These are phyloP conservation scores for Arctostaphylos glauca DNA, from an alignment of 148 eudicot species.

Conservation along the genomic window DNA sequence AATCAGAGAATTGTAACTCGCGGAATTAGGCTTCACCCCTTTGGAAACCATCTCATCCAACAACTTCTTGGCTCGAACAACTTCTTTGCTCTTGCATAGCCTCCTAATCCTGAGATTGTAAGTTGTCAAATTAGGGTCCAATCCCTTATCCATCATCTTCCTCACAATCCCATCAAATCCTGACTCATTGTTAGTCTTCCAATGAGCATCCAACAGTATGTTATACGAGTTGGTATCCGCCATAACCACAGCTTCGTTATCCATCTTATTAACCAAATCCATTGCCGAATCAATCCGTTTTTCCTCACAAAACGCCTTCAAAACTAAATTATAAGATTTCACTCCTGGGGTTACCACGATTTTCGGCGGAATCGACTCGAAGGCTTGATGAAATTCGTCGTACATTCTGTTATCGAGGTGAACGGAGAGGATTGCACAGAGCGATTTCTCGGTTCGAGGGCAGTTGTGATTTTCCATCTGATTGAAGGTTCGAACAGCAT, in stretches of 20 bases:
- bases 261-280: slow-evolving; percentile 23
- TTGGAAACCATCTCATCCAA: slow-evolving; percentile 31
- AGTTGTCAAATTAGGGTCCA: slow-evolving; percentile 27
- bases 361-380: neutral
- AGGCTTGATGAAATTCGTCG: slow-evolving; percentile 21
- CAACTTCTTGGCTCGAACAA: slow-evolving; percentile 28
- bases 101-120: slow-evolving; percentile 30
- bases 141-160: slow-evolving; percentile 22
- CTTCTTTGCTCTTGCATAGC: slow-evolving; percentile 27
- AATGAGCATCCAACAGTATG: slow-evolving; percentile 25
- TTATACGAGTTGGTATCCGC: slow-evolving; percentile 28
- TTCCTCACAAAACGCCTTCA: slow-evolving; percentile 29
- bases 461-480: neutral
- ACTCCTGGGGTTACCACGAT: slow-evolving; percentile 16
- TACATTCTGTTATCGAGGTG: slow-evolving; percentile 17
- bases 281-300: slow-evolving; percentile 15
- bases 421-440: slow-evolving; percentile 29
- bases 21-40: slow-evolving; percentile 29
- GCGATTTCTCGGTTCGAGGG: slow-evolving; percentile 20
- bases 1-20: slow-evolving; percentile 29
- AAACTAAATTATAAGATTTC: slow-evolving; percentile 24
- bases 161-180: slow-evolving; percentile 30
- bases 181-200: slow-evolving; percentile 13
- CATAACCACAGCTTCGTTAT: slow-evolving; percentile 16
- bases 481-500: slow-evolving; percentile 25